Percentiles rank a stretch among this genome's conserved stretches.
phyloP scores from a whole-genome alignment of 345 rosid species.

The Limnanthes douglasii region DNA sequence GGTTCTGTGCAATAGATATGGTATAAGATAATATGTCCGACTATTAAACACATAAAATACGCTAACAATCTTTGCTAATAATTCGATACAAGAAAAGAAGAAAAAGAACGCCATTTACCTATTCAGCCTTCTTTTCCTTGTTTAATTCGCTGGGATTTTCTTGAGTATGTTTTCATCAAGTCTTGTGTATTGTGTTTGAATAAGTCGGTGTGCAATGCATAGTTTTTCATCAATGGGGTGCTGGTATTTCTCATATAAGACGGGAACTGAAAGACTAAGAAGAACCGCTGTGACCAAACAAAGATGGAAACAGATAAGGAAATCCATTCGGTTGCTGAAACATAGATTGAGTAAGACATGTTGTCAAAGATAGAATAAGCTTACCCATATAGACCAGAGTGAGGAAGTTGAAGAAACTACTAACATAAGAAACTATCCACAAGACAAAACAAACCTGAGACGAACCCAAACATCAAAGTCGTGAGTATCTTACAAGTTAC shows the following conservation, averaged over 20 bases:
- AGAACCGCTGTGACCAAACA: constrained; percentile 38
- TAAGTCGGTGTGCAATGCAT: constrained; percentile 18
- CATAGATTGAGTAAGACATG: neutral
- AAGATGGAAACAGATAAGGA: neutral
- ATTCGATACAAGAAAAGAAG: neutral
- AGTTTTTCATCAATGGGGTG: constrained; percentile 55
- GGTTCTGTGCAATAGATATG: too few species aligned
- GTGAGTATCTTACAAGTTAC: neutral
- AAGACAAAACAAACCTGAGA: constrained; percentile 52
- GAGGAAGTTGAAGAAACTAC: constrained; percentile 57
- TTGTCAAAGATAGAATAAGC: constrained; percentile 6
- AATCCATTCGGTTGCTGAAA: neutral
- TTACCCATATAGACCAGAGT: constrained; percentile 68
- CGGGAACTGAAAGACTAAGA: constrained; percentile 48
- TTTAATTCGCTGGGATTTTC: constrained; percentile 26
- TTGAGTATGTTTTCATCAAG: constrained; percentile 34
- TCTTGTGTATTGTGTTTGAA: constrained; percentile 43
- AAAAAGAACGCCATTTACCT: constrained; percentile 24
- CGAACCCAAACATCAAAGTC: neutral
- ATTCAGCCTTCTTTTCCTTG: constrained; percentile 60
- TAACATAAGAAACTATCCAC: constrained; percentile 47
- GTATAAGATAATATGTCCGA: too few species aligned
- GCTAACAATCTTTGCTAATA: neutral
- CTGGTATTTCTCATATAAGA: constrained; percentile 57
- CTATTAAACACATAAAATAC: too few species aligned